Base-by-base conservation (phyloP, 2,329 filamentous ascomycete species). In the Zopfia rhizophila region DNA sequence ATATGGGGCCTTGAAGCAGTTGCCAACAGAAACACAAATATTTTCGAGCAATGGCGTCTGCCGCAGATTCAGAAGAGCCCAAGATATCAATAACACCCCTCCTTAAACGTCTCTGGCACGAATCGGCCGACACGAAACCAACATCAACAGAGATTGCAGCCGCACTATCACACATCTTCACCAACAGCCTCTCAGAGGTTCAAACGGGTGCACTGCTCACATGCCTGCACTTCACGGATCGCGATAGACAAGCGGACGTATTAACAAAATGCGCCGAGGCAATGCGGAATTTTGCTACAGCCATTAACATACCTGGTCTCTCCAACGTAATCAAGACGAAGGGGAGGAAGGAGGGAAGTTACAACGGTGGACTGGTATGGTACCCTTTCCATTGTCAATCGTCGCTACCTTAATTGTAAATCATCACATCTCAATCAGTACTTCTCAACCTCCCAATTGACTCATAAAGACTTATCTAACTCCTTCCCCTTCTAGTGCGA, bases 151-250 rank as follows among this genome's bases (percentile, higher is more conserved):
- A 97, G 69, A 94, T 99, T 69, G 91, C 93, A 48, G 81, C 87
- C n/a, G 92, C 93, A 41, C 87, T 97, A 60, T 87, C 90, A 4
- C 81, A 93, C 65, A 95, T 97, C 68, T 97, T 97, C 73, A 92
- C 91, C 47, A 88, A 97, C 74, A 85, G 86, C 56, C 80, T 97
- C 13, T 93, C 90, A n/a, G 87, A 90, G 27, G 89, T 92, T 7
- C 94, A 97, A 71, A 89, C 89, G 1, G 89, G 90, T 41, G 89
- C 92, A 27, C 80, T 99, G 44, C 80, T 97, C 39, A 97, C 94
- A 65, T 89, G 91, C 42, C 80, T 99, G 32, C 93, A 97, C 75
- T 97, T 96, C 59, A 96, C 91, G 2, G 86, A 87, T 47, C 84
- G 91, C 70, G 94, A 97, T 72, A 84, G 88, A 56, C 84, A 88